Evolutionary conservation across 768 basidiomycete genomes (phyloP).

Genomic region (Leccinum imitatum): DNA sequence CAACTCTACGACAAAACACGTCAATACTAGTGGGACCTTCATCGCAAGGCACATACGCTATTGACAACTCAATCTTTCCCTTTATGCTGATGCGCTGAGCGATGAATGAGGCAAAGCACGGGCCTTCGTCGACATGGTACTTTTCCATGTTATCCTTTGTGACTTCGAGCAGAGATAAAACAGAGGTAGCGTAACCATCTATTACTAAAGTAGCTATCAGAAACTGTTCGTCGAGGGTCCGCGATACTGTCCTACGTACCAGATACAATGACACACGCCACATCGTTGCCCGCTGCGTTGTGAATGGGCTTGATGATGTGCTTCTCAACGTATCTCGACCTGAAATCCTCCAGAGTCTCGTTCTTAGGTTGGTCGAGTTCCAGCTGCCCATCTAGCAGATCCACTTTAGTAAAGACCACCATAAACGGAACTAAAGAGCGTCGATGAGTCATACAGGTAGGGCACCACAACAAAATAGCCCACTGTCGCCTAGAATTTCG

Average conservation of each 20-base stretch:
- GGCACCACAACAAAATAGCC: no score
- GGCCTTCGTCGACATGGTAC: not conserved
- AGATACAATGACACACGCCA: not conserved
- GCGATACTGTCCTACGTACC: not conserved
- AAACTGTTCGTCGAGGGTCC: no score
- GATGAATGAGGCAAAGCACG: accelerated
- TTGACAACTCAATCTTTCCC: not conserved
- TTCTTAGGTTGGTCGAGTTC: accelerated
- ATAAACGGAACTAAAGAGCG: not conserved
- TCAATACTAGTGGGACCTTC: not conserved
- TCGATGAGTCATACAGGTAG: no score
- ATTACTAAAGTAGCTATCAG: no score
- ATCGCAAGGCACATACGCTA: not conserved
- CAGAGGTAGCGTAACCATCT: not conserved
- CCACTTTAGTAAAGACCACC: not conserved
- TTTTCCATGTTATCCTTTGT: not conserved
- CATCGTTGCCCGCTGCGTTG: not conserved
- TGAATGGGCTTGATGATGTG: not conserved
- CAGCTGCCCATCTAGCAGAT: not conserved
- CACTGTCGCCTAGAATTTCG: not conserved
- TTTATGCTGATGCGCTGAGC: not conserved
- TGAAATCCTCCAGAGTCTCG: not conserved
- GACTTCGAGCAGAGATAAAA: accelerated
- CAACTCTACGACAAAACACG: not conserved
- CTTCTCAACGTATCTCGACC: not conserved